Percentiles rank a stretch among this genome's conserved stretches.
Conservation (phyloP, 305 asterid genomes). For the Fraxinus latifolia region DNA sequence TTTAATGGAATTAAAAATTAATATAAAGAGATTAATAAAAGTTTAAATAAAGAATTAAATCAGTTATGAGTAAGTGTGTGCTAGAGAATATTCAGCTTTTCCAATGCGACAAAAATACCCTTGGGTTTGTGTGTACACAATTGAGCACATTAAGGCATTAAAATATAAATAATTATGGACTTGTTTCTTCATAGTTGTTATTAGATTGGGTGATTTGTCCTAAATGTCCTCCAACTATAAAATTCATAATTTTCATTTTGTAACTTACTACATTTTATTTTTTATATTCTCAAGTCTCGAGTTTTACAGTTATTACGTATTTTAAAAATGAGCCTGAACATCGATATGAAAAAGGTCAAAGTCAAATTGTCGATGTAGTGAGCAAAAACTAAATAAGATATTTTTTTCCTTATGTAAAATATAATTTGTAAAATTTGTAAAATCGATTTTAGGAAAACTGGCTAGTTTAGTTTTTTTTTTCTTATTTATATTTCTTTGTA, state of each 20-base stretch:
- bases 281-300: neutral
- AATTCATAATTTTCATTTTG: neutral
- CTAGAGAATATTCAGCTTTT: slow-evolving; percentile 80
- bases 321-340: neutral
- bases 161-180: slow-evolving; percentile 7
- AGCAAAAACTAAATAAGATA: too few species aligned
- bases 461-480: neutral
- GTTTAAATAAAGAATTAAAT: slow-evolving; percentile 19
- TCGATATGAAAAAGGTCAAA: neutral
- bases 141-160: slow-evolving; percentile 46
- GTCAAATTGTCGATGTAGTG: neutral
- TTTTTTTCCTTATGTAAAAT: neutral
- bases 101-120: slow-evolving; percentile 94
- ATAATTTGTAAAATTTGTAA: too few species aligned
- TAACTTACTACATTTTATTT: neutral
- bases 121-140: slow-evolving; percentile 46
- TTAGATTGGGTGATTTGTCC: neutral
- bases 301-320: too few species aligned
- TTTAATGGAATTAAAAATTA: slow-evolving; percentile 9
- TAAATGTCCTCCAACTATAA: neutral
- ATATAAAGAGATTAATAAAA: neutral
- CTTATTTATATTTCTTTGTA: neutral
- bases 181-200: neutral
- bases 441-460: too few species aligned
- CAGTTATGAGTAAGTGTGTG: slow-evolving; percentile 40